A percentile compares a stretch with the other conserved stretches of the same genome.
Evolutionary conservation across 179 eudicot genomes (phyloP).

Genomic region (Beta lomatogona): DNA sequence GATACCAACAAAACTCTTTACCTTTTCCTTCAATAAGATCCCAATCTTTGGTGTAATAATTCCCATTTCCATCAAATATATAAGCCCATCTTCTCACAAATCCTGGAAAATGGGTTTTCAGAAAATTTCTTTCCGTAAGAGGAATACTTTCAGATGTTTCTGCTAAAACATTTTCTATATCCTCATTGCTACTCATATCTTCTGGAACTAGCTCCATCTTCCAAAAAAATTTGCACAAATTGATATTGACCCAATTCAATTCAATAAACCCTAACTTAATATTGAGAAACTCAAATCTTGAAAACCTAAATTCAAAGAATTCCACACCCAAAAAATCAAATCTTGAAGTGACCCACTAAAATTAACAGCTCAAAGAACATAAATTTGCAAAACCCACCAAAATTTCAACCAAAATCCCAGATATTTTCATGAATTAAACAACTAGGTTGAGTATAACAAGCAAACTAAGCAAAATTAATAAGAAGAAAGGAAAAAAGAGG

Average conservation of each 20-base stretch:
- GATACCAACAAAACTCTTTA: conserved; percentile 96
- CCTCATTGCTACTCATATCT: conserved; percentile 13
- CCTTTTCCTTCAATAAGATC: conserved; percentile 78
- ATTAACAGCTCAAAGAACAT: background rate
- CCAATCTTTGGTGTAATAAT: conserved; percentile 87
- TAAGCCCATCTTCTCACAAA: conserved; percentile 71
- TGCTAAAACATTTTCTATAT: conserved; percentile 42
- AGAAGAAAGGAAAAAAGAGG: too few species aligned
- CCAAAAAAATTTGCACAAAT: too few species aligned
- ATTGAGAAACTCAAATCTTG: background rate
- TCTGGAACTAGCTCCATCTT: conserved; percentile 36
- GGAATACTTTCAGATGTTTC: conserved; percentile 34
- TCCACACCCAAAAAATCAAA: background rate
- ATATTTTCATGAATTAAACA: background rate
- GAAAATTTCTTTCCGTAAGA: conserved; percentile 35
- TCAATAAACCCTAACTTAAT: background rate
- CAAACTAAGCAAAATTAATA: too few species aligned
- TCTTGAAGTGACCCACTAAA: conserved; percentile 1
- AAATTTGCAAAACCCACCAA: conserved; percentile 4
- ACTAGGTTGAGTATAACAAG: background rate
- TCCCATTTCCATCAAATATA: conserved; percentile 91
- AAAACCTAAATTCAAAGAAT: background rate
- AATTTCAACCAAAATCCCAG: background rate
- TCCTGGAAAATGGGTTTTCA: conserved; percentile 46
- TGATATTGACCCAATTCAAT: background rate